A percentile compares a stretch with the other conserved stretches of the same genome.
Evolutionary conservation across 2,329 filamentous ascomycete genomes (phyloP).

Genomic region (Alternaria solani): DNA sequence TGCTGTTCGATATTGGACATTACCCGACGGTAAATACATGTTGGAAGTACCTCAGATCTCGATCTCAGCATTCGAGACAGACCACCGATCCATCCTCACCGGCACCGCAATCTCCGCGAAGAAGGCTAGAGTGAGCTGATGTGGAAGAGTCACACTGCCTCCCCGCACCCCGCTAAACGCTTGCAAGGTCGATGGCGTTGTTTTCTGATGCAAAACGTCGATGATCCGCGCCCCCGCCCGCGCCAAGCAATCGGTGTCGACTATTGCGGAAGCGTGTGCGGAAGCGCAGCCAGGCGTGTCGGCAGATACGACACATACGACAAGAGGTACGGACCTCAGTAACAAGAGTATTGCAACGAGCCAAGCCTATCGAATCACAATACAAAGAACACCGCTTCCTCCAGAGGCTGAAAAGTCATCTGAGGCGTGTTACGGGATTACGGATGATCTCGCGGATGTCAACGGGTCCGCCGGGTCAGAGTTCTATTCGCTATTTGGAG

Average conservation of each 20-base stretch:
- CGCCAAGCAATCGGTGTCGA: conserved; percentile 2
- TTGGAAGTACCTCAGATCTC: not conserved
- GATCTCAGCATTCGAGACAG: not conserved
- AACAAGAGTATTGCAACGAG: not conserved
- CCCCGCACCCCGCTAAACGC: not conserved
- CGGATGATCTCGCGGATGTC: not conserved
- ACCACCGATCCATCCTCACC: not conserved
- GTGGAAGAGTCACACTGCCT: not conserved
- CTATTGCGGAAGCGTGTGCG: conserved; percentile 13
- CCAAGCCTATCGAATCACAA: not conserved
- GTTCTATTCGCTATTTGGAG: not conserved
- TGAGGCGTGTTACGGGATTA: not conserved
- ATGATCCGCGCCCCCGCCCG: not conserved
- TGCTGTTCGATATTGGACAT: not conserved
- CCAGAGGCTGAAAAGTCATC: not conserved
- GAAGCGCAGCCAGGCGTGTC: conserved; percentile 4
- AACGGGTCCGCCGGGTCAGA: not conserved
- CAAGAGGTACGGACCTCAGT: not conserved
- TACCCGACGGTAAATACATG: not conserved
- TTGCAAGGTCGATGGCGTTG: not conserved
- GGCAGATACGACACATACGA: not conserved
- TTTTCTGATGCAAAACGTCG: not conserved
- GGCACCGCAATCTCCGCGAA: conserved; percentile 2
- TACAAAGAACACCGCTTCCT: not conserved
- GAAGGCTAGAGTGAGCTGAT: not conserved